Conservation (phyloP, 345 rosid genomes). For the Eucalyptus melliodora region DNA sequence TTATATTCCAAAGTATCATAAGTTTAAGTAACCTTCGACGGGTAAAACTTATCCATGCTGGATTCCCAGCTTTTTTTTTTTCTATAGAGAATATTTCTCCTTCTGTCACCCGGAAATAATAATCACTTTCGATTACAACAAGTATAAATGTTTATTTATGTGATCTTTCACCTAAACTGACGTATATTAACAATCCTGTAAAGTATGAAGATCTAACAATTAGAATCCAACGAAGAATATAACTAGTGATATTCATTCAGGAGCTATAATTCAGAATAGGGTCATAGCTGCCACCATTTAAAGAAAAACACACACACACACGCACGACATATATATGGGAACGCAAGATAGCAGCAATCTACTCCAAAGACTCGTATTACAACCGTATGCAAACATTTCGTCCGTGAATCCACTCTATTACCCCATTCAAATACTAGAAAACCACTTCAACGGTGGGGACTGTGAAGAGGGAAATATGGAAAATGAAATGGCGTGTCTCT, state of each 20-base stretch:
- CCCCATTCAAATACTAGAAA: background rate
- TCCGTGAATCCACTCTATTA: background rate
- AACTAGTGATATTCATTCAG: background rate
- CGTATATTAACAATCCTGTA: background rate
- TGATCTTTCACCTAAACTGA: background rate
- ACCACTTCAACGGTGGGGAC: background rate
- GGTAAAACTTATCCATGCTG: background rate
- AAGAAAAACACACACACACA: background rate
- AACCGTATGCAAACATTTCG: background rate
- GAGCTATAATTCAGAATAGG: background rate
- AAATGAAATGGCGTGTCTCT: background rate
- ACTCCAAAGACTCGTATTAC: background rate
- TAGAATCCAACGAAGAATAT: background rate
- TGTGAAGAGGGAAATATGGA: background rate
- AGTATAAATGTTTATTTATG: background rate
- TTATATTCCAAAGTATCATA: background rate
- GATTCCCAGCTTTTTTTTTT: background rate
- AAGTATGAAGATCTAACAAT: background rate
- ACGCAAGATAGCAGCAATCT: background rate
- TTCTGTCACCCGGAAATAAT: background rate
- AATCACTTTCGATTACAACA: background rate
- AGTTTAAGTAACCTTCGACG: background rate
- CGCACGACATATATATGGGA: background rate
- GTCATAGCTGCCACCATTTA: background rate
- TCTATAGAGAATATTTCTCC: background rate